A percentile compares a stretch with the other conserved stretches of the same genome.
These are phyloP conservation scores for Podospora tetraspora DNA, from an alignment of 495 filamentous ascomycete species.

Conservation along the genomic window DNA sequence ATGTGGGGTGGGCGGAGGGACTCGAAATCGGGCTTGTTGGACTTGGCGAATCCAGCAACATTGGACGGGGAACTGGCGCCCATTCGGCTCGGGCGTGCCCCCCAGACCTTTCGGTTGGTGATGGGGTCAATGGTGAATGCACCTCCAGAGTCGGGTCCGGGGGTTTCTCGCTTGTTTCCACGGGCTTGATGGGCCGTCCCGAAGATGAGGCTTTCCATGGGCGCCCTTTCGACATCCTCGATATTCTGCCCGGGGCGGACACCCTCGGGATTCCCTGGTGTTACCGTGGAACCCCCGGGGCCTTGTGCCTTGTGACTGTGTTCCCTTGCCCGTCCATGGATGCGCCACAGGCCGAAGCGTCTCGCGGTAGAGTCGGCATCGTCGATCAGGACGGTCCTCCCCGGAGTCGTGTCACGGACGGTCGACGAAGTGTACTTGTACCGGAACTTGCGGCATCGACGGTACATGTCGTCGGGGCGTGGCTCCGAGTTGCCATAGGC, in stretches of 20 bases:
- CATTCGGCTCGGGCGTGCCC: not conserved
- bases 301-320: slow-evolving; percentile 27
- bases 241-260: slow-evolving; percentile 34
- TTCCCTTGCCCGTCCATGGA: slow-evolving; percentile 19
- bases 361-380: slow-evolving; percentile 30
- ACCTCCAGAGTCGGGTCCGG: not conserved
- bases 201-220: slow-evolving; percentile 32
- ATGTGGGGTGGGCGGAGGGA: slow-evolving; percentile 18
- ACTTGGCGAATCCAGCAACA: slow-evolving; percentile 26
- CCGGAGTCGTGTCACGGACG: not conserved
- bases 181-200: slow-evolving; percentile 11
- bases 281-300: not conserved
- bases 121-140: slow-evolving; percentile 57
- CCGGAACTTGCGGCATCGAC: slow-evolving; percentile 33
- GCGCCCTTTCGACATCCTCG: slow-evolving; percentile 34
- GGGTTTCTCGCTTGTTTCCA: not conserved
- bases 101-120: slow-evolving; percentile 50
- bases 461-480: slow-evolving; percentile 33
- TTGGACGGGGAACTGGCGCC: not conserved
- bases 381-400: slow-evolving; percentile 24
- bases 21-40: slow-evolving; percentile 38
- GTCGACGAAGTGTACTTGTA: slow-evolving; percentile 36
- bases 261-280: slow-evolving; percentile 28
- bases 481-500: slow-evolving; percentile 36
- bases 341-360: slow-evolving; percentile 15